A percentile compares a stretch with the other conserved stretches of the same genome.
These are phyloP conservation scores for Collybia mongolica DNA, from an alignment of 768 basidiomycete genomes.

Conservation along the genomic window DNA sequence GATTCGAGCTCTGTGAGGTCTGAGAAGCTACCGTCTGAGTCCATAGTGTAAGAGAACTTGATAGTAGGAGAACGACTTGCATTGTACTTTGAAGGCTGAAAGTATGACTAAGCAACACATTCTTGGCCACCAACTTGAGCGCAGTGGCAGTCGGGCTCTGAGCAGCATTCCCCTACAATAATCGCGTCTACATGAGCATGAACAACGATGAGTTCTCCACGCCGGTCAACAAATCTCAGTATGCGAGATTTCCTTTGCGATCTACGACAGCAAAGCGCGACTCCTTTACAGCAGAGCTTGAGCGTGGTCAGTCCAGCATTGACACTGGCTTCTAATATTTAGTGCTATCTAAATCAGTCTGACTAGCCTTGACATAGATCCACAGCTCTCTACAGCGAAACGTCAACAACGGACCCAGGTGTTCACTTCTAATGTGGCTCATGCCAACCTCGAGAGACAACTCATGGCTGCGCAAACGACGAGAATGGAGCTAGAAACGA, in stretches of 20 bases:
- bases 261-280: constrained; percentile 4
- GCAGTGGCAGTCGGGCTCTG: too few relatives aligned
- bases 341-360: neutral
- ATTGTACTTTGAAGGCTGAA: neutral
- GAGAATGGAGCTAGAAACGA: constrained; percentile 64
- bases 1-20: constrained; percentile 31
- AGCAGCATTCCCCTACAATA: too few relatives aligned
- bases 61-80: neutral
- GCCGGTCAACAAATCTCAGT: neutral
- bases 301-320: constrained; percentile 1
- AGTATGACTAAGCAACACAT: too few relatives aligned
- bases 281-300: constrained; percentile 7
- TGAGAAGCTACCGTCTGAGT: constrained; percentile 27
- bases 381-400: constrained; percentile 64
- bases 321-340: neutral
- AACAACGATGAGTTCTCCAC: constrained; percentile 1
- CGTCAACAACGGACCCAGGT: constrained; percentile 65
- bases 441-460: constrained; percentile 67
- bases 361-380: constrained; percentile 39
- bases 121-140: too few relatives aligned
- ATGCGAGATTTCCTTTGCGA: neutral
- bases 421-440: constrained; percentile 59
- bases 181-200: neutral
- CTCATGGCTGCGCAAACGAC: constrained; percentile 59
- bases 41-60: constrained; percentile 1